These are phyloP conservation scores for Lasiosphaeria ovina DNA, from an alignment of 495 filamentous ascomycete species.

Conservation along the genomic window DNA sequence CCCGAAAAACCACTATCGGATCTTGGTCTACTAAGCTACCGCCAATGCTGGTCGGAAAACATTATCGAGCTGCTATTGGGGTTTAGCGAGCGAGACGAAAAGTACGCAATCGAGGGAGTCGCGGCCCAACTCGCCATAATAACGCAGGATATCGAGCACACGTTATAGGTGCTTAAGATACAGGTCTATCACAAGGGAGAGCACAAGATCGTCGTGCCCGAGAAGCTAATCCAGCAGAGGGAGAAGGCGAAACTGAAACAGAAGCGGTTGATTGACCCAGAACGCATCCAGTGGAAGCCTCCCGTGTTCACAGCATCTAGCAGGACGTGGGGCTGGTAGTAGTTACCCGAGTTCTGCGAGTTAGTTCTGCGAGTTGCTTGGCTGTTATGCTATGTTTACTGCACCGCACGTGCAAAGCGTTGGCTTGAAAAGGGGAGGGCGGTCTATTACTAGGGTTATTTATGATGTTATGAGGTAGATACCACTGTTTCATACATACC, in stretches of 20 bases:
- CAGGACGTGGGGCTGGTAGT: slow-evolving; percentile 96
- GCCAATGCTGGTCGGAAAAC: slow-evolving; percentile 95
- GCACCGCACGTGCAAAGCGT: background rate
- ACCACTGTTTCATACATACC: too few species aligned
- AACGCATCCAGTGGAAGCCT: slow-evolving; percentile 87
- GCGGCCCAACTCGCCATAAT: slow-evolving; percentile 85
- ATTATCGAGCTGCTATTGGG: slow-evolving; percentile 80
- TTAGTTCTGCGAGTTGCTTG: too few species aligned
- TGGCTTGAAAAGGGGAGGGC: background rate
- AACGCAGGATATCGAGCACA: slow-evolving; percentile 89
- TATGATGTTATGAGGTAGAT: too few species aligned
- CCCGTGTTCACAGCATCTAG: slow-evolving; percentile 87
- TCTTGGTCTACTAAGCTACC: slow-evolving; percentile 84
- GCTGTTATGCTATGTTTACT: too few species aligned
- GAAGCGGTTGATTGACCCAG: slow-evolving; percentile 70
- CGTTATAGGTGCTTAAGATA: slow-evolving; percentile 89
- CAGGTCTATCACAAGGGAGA: slow-evolving; percentile 89
- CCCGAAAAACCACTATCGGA: slow-evolving; percentile 97
- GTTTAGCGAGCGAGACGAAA: slow-evolving; percentile 56
- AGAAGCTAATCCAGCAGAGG: slow-evolving; percentile 64
- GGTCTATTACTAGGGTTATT: background rate
- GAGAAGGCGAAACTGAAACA: slow-evolving; percentile 72
- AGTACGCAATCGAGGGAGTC: slow-evolving; percentile 78
- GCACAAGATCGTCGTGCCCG: slow-evolving; percentile 84
- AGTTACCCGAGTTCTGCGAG: too few species aligned